Base-by-base conservation (phyloP, 148 eudicot genomes). In the Simmondsia chinensis region DNA sequence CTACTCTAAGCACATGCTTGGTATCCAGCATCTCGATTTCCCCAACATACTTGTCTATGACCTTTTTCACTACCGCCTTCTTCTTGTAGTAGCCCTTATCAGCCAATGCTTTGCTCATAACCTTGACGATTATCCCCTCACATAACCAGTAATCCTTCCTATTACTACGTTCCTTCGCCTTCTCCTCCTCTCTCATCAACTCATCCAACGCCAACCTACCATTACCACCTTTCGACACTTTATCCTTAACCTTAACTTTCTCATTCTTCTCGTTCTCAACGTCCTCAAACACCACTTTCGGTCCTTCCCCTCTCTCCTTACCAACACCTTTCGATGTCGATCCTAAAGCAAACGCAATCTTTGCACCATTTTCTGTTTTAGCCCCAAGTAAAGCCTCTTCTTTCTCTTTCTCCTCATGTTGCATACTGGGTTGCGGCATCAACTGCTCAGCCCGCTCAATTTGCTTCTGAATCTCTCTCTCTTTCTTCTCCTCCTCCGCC, bases 1-100 rank as follows among this genome's bases (percentile, higher is more conserved):
- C 99, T 20, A 91, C 85, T 60, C 99, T 82, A 36, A 91, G 68
- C 26, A 79, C 65, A 69, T 79, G 86, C 56, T 82, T 82, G 39
- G 35, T 70, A 52, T 91, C 99, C 36, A 82, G 30, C 94, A 86
- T 86, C 76, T 91, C 95, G 43, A 91, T 86, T 43, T 86, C 99
- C 13, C 81, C 95, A 9, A 71, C 82, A 51, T 91, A 91, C 39
- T 75, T 79, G 45, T 78, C 94, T 14, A 79, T 73, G 38, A 91
- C 89, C 65, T 66, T 91, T 36, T 55, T 63, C 34, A 85, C 83
- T 47, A 77, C 68, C 15, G 95, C 99, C 54, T 86, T 91, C 53
- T 77, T 82, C 76, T 79, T 85, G 60, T 82, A 91, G 33, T 79
- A 85, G 11, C 97, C 97, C 51, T 81, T 76, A 2, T 85, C 94